phyloP scores from a whole-genome alignment of 805 yeast species.

The Candida hungchunana region DNA sequence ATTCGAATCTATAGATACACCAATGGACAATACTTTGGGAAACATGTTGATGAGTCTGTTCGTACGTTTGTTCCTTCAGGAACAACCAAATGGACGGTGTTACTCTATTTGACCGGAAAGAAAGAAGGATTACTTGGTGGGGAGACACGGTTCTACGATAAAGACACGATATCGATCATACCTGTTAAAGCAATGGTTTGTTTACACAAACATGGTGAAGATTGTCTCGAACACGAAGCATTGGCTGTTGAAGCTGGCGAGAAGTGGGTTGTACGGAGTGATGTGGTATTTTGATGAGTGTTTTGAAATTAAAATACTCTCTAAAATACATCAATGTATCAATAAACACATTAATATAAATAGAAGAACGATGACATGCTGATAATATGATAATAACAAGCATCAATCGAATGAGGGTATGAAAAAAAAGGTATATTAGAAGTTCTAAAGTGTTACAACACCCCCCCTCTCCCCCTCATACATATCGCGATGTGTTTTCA shows the following conservation, averaged over 20 bases:
- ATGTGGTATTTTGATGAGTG: constrained; percentile 40
- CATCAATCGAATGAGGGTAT: too few relatives aligned
- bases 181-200: constrained; percentile 55
- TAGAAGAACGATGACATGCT: too few relatives aligned
- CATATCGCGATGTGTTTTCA: too few relatives aligned
- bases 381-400: too few relatives aligned
- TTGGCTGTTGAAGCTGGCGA: constrained; percentile 46
- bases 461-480: too few relatives aligned
- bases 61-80: constrained; percentile 31
- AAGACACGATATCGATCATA: constrained; percentile 33
- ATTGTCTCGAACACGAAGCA: constrained; percentile 58
- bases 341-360: too few relatives aligned
- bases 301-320: too few relatives aligned
- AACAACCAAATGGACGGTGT: constrained; percentile 53
- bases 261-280: constrained; percentile 63
- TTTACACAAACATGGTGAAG: constrained; percentile 63
- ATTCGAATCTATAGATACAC: constrained; percentile 51
- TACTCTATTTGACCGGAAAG: constrained; percentile 50
- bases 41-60: constrained; percentile 60
- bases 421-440: too few relatives aligned
- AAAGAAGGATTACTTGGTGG: constrained; percentile 56
- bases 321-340: too few relatives aligned
- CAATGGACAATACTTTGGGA: constrained; percentile 54
- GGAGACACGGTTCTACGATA: constrained; percentile 49
- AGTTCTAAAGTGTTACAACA: too few relatives aligned